phyloP scores from a whole-genome alignment of 495 filamentous ascomycete species.

The Endocarpon pusillum region DNA sequence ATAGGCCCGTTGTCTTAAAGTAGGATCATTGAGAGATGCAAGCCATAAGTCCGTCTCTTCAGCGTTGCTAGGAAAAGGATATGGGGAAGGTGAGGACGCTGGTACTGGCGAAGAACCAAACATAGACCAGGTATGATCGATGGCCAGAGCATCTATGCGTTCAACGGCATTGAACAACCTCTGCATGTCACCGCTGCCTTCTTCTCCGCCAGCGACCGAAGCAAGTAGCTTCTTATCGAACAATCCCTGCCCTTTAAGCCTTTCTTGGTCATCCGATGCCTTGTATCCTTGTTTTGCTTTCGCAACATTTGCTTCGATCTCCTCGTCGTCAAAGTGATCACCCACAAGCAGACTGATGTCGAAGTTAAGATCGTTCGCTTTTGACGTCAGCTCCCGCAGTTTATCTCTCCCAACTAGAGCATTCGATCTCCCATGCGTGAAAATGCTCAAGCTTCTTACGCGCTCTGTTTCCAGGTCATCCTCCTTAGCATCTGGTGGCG shows the following conservation, averaged over 20 bases:
- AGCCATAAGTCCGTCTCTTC: conserved; percentile 13
- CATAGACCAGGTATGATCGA: conserved; percentile 49
- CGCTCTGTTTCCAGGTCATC: conserved; percentile 5
- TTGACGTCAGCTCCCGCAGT: not conserved
- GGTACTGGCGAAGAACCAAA: conserved; percentile 25
- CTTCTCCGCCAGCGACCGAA: conserved; percentile 28
- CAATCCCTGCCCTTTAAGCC: conserved; percentile 9
- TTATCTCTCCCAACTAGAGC: not conserved
- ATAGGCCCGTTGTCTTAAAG: conserved; percentile 41
- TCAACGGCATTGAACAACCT: conserved; percentile 54
- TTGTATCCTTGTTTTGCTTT: conserved; percentile 29
- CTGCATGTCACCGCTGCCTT: conserved; percentile 34
- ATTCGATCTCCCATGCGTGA: conserved; percentile 1
- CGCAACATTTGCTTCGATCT: conserved; percentile 38
- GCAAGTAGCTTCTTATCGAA: conserved; percentile 17
- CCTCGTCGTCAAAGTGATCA: conserved; percentile 38
- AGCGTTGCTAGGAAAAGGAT: conserved; percentile 18
- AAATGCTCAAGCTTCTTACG: not conserved
- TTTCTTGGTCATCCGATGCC: conserved; percentile 14
- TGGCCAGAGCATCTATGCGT: conserved; percentile 52
- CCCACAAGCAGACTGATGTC: no score
- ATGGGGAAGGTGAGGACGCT: conserved; percentile 17
- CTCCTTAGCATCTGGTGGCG: conserved; percentile 4
- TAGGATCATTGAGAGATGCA: conserved; percentile 23
- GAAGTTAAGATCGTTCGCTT: conserved; percentile 20